Evolutionary conservation across 148 eudicot genomes (phyloP).

Genomic region (Chenopodium berlandieri): DNA sequence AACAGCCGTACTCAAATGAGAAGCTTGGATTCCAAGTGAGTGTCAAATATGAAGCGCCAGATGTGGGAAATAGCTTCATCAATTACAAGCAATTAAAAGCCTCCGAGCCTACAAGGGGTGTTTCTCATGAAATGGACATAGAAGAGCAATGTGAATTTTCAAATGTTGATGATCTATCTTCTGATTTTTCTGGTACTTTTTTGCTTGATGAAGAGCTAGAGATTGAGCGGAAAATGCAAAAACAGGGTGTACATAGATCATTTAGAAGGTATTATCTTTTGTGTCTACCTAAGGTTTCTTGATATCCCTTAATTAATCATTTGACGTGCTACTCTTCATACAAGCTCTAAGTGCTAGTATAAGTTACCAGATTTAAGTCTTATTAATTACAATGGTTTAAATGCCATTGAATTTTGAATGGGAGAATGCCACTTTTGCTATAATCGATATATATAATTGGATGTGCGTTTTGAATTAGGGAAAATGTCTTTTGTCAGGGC

Average conservation of each 20-base stretch:
- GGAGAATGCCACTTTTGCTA: neutral
- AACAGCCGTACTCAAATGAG: conserved; percentile 23
- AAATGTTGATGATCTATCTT: conserved; percentile 43
- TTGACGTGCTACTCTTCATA: neutral
- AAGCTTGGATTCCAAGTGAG: conserved; percentile 24
- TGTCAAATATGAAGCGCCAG: conserved; percentile 13
- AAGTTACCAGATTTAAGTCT: neutral
- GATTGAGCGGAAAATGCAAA: conserved; percentile 45
- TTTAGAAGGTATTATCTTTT: conserved; percentile 49
- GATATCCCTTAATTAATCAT: neutral
- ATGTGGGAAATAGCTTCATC: conserved; percentile 5
- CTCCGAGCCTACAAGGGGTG: conserved; percentile 25
- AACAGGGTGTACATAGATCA: conserved; percentile 36
- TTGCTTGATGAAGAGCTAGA: conserved; percentile 97
- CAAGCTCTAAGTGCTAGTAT: neutral
- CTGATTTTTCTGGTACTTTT: conserved; percentile 70
- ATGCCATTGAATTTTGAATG: neutral
- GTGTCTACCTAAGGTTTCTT: neutral
- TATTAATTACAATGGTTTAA: neutral
- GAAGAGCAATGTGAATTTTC: conserved; percentile 33
- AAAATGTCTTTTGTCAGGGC: neutral
- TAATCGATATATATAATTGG: neutral
- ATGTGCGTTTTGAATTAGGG: neutral
- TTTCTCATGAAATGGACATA: conserved; percentile 21
- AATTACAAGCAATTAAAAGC: conserved; percentile 21